Base-by-base conservation (phyloP, 176 grass and related monocot species). In the Oryza nivara region DNA sequence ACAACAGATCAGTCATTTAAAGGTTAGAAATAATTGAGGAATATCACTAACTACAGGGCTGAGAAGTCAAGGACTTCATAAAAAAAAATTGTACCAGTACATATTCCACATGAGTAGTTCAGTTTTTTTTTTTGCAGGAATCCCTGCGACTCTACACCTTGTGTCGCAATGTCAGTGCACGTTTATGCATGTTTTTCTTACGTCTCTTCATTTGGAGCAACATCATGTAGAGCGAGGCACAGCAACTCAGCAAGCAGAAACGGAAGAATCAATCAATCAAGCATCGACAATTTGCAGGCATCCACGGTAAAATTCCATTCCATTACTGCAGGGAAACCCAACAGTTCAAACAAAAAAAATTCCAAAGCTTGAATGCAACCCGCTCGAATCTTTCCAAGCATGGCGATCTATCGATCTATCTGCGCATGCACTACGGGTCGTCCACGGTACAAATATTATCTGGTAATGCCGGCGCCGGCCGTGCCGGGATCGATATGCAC, bases 311-410 rank as follows among this genome's bases (percentile, higher is more conserved):
- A 47, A 40, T 40, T 40, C 38, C 38, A 44, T 15, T 17, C 3
- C 9, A 51, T 73, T 48, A 48, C 71, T 48, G 44, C n/a, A 26
- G 43, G 71, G 48, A 48, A 26, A 72, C 14, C 44, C 72, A 47
- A 28, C 7, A 14, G 44, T 47, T 52, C 16, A 67, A 13, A 10
- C 36, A 30, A 68, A 45, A 45, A 46, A 16, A 30, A 30, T 1
- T 8, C 19, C 70, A 26, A 10, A 58, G 70, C 77, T 49, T 49
- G 61, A 49, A 4, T 9, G 1, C 20, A 40, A 86, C 73, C 23
- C 4, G 85, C 45, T 68, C 70, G 2, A 58, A 80, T 22, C 77
- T 54, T 77, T 46, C 58, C 43, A 25, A 25, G 43, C 43, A 19
- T 23, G 67, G 6, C n/a, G 68, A 26, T 47, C 84, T 10, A 22